Conservation (phyloP, 495 filamentous ascomycete species). For the Podospora pseudoanserina region DNA sequence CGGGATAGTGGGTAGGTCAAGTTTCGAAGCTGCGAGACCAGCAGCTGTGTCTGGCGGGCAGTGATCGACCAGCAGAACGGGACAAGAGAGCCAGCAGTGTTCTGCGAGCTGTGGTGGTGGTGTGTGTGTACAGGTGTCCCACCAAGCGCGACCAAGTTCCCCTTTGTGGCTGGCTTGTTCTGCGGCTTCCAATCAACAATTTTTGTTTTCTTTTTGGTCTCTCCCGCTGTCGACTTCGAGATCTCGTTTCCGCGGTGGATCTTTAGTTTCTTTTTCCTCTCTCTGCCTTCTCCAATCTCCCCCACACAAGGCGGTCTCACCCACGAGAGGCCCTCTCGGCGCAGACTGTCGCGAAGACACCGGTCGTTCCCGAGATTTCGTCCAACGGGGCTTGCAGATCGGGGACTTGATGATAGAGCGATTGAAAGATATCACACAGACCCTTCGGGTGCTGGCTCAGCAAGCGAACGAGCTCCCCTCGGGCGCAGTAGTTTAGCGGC, state of each 20-base stretch:
- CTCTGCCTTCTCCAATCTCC: constrained; percentile 7
- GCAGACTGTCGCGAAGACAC: constrained; percentile 15
- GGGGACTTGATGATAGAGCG: constrained; percentile 23
- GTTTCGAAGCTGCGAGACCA: constrained; percentile 35
- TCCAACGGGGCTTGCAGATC: constrained; percentile 28
- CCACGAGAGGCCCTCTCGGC: constrained; percentile 8
- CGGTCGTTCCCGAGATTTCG: constrained; percentile 18
- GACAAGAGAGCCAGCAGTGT: constrained; percentile 4
- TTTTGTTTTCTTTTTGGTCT: constrained; percentile 7
- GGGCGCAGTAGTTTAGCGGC: constrained; percentile 13
- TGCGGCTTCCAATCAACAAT: constrained; percentile 6
- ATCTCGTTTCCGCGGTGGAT: constrained; percentile 3
- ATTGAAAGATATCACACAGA: constrained; percentile 28
- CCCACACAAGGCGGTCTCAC: constrained; percentile 14
- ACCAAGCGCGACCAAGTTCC: constrained; percentile 7
- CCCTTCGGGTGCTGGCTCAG: constrained; percentile 21
- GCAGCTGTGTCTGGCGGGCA: constrained; percentile 27
- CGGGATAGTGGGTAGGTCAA: constrained; percentile 39
- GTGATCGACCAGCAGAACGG: constrained; percentile 28
- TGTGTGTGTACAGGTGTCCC: constrained; percentile 5
- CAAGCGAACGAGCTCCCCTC: constrained; percentile 17
- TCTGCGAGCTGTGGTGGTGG: neutral
- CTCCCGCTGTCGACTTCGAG: neutral
- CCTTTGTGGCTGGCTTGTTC: constrained; percentile 10
- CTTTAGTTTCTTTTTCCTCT: constrained; percentile 2